Percentiles rank a stretch among this genome's conserved stretches.
Conservation (phyloP, 805 yeast species). For the Clavispora vitiphila region DNA sequence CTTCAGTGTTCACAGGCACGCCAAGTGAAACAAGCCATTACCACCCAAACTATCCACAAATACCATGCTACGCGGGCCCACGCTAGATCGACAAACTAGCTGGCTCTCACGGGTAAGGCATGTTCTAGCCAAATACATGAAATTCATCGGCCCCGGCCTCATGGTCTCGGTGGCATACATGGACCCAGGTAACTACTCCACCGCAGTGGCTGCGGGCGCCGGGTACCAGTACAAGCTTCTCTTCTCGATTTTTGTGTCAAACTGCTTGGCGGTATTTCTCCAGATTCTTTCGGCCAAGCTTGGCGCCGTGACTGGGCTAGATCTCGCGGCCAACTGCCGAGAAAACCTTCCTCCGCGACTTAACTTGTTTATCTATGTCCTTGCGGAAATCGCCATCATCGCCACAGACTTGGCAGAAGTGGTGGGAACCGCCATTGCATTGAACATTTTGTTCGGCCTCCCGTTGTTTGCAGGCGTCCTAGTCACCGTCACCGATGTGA, state of each 20-base stretch:
- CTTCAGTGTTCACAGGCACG: not conserved
- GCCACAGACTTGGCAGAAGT: conserved; percentile 97
- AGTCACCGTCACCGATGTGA: conserved; percentile 79
- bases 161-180: conserved; percentile 94
- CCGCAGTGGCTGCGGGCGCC: conserved; percentile 93
- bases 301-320: conserved; percentile 93
- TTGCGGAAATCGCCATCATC: conserved; percentile 87
- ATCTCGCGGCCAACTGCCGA: conserved; percentile 83
- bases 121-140: conserved; percentile 43
- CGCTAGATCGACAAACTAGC: not conserved
- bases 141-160: conserved; percentile 89
- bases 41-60: too few species aligned
- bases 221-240: conserved; percentile 74
- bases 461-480: conserved; percentile 83
- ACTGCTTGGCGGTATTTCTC: conserved; percentile 79
- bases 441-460: conserved; percentile 73
- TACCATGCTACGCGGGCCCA: not conserved
- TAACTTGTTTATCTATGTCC: conserved; percentile 58
- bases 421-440: conserved; percentile 94
- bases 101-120: conserved; percentile 5
- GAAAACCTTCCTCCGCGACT: conserved; percentile 61
- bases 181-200: conserved; percentile 97
- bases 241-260: conserved; percentile 74
- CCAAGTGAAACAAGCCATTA: too few species aligned
- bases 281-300: conserved; percentile 82